Evolutionary conservation across 768 basidiomycete species (phyloP).

Genomic region (Lactarius trivialis): DNA sequence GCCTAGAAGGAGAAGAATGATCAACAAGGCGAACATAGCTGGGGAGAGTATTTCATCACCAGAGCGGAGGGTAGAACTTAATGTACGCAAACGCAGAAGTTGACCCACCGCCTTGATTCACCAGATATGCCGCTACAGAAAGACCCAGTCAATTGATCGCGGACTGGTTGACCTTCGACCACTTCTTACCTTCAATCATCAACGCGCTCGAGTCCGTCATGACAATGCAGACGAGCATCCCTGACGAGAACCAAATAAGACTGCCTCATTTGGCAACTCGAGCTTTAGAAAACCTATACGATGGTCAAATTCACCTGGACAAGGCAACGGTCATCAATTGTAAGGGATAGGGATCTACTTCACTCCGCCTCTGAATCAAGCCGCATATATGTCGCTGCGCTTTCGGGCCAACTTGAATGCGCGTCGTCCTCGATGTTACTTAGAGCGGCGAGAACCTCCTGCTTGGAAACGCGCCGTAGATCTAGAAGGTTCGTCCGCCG

Average conservation of each 20-base stretch:
- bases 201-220: conserved; percentile 19
- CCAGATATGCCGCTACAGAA: neutral
- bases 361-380: conserved; percentile 29
- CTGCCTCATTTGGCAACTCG: neutral
- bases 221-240: conserved; percentile 15
- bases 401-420: conserved; percentile 16
- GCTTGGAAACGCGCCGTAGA: neutral
- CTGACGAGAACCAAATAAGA: conserved; percentile 4
- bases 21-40: neutral
- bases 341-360: conserved; percentile 24
- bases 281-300: too few species aligned
- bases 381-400: conserved; percentile 23
- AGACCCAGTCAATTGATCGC: neutral
- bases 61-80: conserved; percentile 16
- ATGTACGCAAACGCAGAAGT: conserved; percentile 17
- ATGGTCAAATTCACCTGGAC: neutral
- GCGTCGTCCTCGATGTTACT: conserved; percentile 28
- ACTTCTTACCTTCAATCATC: conserved; percentile 11
- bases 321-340: conserved; percentile 6
- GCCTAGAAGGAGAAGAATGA: conserved; percentile 4
- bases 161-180: neutral
- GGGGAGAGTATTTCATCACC: conserved; percentile 1
- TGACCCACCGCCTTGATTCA: conserved; percentile 1
- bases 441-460: conserved; percentile 26
- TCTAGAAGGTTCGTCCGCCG: neutral